These are phyloP conservation scores for Sphagnurus paluster DNA, from an alignment of 1,284 basidiomycete genomes.

Conservation along the genomic window DNA sequence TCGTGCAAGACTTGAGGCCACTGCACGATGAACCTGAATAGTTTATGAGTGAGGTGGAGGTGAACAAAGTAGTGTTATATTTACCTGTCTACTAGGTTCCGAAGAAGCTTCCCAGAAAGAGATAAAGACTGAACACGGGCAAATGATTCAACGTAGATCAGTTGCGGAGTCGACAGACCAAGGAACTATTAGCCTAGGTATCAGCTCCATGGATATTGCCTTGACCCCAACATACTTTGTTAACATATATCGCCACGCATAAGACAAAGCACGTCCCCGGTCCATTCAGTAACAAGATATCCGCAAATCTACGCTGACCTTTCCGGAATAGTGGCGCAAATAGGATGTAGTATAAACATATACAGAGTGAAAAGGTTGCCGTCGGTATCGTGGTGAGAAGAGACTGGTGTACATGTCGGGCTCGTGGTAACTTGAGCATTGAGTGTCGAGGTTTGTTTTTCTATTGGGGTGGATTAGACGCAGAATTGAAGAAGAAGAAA, in stretches of 20 bases:
- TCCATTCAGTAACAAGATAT: conserved; percentile 89
- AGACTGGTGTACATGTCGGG: conserved; percentile 81
- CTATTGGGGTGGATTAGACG: conserved; percentile 6
- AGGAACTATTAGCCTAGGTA: conserved; percentile 56
- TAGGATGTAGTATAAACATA: conserved; percentile 59
- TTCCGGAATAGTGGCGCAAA: conserved; percentile 40
- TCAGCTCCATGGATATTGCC: conserved; percentile 5
- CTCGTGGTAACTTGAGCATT: conserved; percentile 78
- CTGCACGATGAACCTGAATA: conserved; percentile 77
- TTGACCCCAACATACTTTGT: conserved; percentile 58
- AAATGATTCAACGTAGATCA: conserved; percentile 95
- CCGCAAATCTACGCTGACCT: conserved; percentile 50
- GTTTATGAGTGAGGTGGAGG: conserved; percentile 13
- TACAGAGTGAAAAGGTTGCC: conserved; percentile 58
- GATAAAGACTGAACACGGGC: conserved; percentile 85
- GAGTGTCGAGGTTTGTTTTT: conserved; percentile 34
- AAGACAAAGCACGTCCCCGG: conserved; percentile 93
- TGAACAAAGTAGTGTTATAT: conserved; percentile 21
- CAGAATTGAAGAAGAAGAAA: conserved; percentile 3
- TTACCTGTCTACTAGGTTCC: conserved; percentile 80
- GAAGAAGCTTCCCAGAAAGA: conserved; percentile 82
- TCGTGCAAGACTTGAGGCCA: conserved; percentile 67
- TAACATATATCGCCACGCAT: conserved; percentile 70
- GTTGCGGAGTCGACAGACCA: conserved; percentile 67
- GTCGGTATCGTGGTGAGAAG: conserved; percentile 69